Conservation (phyloP, 495 filamentous ascomycete species). For the Talaromyces adpressus region DNA sequence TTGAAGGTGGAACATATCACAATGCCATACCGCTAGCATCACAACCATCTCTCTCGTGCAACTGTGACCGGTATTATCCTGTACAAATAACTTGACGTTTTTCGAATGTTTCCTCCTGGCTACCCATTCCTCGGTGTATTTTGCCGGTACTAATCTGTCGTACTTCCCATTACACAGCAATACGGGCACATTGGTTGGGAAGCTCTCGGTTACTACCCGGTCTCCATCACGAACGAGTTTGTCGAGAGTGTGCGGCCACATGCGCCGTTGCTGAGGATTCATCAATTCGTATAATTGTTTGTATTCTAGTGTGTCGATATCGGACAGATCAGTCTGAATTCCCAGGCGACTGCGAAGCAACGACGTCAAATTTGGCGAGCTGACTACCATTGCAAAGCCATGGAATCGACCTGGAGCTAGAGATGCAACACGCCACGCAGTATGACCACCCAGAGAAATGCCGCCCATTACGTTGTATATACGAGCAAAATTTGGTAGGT, state of each 20-base stretch:
- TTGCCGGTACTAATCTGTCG: background rate
- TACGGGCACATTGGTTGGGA: background rate
- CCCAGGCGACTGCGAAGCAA: background rate
- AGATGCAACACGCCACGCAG: slow-evolving; percentile 1
- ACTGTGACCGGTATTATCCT: slow-evolving; percentile 4
- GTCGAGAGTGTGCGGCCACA: background rate
- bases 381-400: background rate
- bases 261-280: background rate
- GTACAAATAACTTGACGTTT: background rate
- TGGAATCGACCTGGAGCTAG: slow-evolving; percentile 1
- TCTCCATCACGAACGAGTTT: background rate
- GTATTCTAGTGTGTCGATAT: background rate
- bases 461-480: slow-evolving; percentile 4
- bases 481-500: background rate
- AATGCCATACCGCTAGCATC: background rate
- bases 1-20: background rate
- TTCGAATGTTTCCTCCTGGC: background rate
- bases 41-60: slow-evolving; percentile 3
- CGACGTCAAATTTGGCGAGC: background rate
- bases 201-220: background rate
- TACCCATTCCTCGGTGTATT: background rate
- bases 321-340: background rate
- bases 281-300: background rate
- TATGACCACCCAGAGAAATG: background rate
- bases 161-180: slow-evolving; percentile 1